These are phyloP conservation scores for Erysimum cheiri DNA, from an alignment of 441 rosid species.

Conservation along the genomic window DNA sequence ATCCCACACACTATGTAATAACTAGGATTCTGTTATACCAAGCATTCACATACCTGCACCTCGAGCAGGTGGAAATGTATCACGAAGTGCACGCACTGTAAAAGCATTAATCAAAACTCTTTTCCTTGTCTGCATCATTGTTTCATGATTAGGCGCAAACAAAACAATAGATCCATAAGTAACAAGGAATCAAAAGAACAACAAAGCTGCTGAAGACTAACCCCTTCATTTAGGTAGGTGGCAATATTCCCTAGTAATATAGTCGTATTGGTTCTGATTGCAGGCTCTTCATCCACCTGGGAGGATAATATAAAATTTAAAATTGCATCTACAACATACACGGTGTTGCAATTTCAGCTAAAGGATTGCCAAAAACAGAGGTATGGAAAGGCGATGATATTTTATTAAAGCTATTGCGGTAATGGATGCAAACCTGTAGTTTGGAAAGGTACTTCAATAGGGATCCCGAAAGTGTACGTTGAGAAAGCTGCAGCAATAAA, in stretches of 20 bases:
- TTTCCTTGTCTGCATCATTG: conserved; percentile 82
- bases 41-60: conserved; percentile 83
- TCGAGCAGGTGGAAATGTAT: conserved; percentile 97
- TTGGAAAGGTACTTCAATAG: conserved; percentile 94
- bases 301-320: conserved; percentile 35
- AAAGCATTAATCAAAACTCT: conserved; percentile 98
- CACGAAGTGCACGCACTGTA: conserved; percentile 97
- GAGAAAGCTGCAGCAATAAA: conserved; percentile 83
- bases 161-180: conserved; percentile 20
- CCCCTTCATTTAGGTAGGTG: conserved; percentile 92
- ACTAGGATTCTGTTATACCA: conserved; percentile 8
- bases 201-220: conserved; percentile 49
- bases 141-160: conserved; percentile 40
- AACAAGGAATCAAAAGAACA: conserved; percentile 39
- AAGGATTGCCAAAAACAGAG: conserved; percentile 14
- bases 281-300: conserved; percentile 99
- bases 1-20: conserved; percentile 14
- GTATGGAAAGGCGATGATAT: background rate
- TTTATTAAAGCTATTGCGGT: conserved; percentile 24
- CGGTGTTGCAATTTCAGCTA: background rate
- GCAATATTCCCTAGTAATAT: conserved; percentile 98
- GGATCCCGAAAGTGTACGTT: conserved; percentile 91
- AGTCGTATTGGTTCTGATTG: conserved; percentile 98
- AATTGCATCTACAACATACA: conserved; percentile 9
- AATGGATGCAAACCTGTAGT: conserved; percentile 71